Conservation (phyloP, 2,329 filamentous ascomycete species). For the Colletotrichum endophyticum region DNA sequence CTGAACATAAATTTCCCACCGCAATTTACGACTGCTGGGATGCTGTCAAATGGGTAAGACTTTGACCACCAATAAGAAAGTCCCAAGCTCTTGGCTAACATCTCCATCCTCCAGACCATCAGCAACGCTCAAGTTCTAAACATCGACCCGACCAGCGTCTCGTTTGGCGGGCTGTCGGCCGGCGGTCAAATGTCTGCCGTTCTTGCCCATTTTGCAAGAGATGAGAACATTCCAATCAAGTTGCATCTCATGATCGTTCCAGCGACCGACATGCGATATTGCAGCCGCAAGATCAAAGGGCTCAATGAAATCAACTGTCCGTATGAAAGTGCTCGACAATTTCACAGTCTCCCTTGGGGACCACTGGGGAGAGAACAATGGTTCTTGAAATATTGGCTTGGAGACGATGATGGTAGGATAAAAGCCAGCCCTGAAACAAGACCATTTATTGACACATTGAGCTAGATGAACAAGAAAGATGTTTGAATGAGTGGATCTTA, state of each 20-base stretch:
- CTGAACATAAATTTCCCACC: slow-evolving; percentile 27
- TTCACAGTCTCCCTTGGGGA: slow-evolving; percentile 30
- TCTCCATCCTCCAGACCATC: neutral
- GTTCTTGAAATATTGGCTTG: slow-evolving; percentile 34
- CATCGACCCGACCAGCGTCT: slow-evolving; percentile 23
- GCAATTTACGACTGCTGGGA: slow-evolving; percentile 30
- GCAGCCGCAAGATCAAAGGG: slow-evolving; percentile 20
- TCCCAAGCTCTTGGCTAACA: neutral
- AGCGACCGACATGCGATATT: slow-evolving; percentile 36
- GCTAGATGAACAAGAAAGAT: neutral
- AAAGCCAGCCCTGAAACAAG: neutral
- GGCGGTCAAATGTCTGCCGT: slow-evolving; percentile 34
- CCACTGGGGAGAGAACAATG: slow-evolving; percentile 33
- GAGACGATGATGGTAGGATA: slow-evolving; percentile 26
- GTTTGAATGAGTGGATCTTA: neutral
- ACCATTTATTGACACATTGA: neutral
- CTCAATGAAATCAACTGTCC: slow-evolving; percentile 24
- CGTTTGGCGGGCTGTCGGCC: slow-evolving; percentile 27
- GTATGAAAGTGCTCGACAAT: slow-evolving; percentile 29
- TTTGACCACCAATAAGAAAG: neutral
- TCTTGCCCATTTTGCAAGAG: slow-evolving; percentile 35
- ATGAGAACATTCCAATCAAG: slow-evolving; percentile 31
- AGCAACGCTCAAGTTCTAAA: slow-evolving; percentile 17
- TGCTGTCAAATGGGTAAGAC: slow-evolving; percentile 31
- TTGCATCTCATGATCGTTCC: slow-evolving; percentile 35